Percentiles rank a stretch among this genome's conserved stretches.
phyloP scores from a whole-genome alignment of 164 flowering plant species.

The Warburgia ugandensis region DNA sequence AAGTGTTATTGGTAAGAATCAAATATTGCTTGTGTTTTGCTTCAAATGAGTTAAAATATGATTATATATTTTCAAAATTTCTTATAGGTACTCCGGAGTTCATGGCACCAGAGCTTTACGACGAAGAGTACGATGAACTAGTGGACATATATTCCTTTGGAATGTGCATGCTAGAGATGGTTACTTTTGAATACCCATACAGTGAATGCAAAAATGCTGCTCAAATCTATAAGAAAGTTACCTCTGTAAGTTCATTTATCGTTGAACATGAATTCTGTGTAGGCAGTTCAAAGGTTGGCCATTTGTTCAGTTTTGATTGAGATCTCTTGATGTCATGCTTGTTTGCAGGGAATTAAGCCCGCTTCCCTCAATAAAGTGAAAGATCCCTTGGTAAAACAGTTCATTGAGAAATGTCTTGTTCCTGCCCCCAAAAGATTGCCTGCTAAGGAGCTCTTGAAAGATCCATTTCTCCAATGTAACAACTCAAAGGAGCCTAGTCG shows the following conservation, averaged over 20 bases:
- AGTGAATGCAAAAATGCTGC: conserved; percentile 63
- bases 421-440: conserved; percentile 54
- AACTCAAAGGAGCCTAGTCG: conserved; percentile 19
- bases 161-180: conserved; percentile 73
- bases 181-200: conserved; percentile 69
- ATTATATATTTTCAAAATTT: neutral
- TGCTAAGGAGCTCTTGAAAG: conserved; percentile 60
- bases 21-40: neutral
- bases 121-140: conserved; percentile 68
- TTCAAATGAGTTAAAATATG: neutral
- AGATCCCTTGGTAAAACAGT: conserved; percentile 58
- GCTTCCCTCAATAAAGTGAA: conserved; percentile 53
- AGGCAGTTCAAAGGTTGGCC: neutral
- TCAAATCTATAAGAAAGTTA: conserved; percentile 71
- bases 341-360: conserved; percentile 71
- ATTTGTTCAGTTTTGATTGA: neutral
- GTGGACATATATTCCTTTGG: conserved; percentile 80
- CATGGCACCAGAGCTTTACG: conserved; percentile 88
- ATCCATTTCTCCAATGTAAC: conserved; percentile 47
- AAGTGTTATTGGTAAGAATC: conserved; percentile 54
- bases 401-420: conserved; percentile 75
- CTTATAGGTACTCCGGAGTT: conserved; percentile 68
- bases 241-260: conserved; percentile 38
- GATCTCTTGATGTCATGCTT: neutral
- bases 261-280: neutral